Percentiles rank a stretch among this genome's conserved stretches.
These are phyloP conservation scores for Echites panduratus DNA, from an alignment of 257 asterid genomes.

Conservation along the genomic window DNA sequence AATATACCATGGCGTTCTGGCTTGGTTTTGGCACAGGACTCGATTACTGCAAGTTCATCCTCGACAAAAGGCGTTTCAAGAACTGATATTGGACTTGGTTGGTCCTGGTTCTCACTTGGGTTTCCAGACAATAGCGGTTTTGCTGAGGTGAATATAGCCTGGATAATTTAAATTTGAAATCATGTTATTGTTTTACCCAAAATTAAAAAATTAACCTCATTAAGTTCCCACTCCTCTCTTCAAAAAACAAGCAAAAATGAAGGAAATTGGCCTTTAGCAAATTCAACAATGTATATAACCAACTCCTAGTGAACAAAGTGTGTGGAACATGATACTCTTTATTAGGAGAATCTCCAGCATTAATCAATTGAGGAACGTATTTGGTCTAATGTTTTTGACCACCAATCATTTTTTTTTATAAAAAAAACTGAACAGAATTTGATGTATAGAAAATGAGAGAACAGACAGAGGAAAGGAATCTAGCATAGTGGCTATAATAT, in stretches of 20 bases:
- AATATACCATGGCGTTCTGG: conserved; percentile 43
- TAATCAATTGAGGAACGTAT: neutral
- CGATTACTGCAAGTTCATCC: conserved; percentile 35
- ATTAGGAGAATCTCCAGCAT: neutral
- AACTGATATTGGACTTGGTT: conserved; percentile 92
- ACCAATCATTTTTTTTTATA: neutral
- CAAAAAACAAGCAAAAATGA: no score
- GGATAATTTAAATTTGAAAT: conserved; percentile 19
- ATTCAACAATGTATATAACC: neutral
- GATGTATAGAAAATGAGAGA: neutral
- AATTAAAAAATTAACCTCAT: neutral
- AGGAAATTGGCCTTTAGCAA: neutral
- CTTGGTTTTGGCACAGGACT: conserved; percentile 37
- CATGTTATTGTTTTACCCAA: neutral
- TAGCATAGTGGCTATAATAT: neutral
- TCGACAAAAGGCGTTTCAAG: conserved; percentile 67
- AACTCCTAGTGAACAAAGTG: neutral
- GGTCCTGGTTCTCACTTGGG: conserved; percentile 66
- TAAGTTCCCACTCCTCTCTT: neutral
- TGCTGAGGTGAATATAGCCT: conserved; percentile 32
- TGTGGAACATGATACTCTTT: neutral
- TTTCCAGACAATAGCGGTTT: conserved; percentile 37
- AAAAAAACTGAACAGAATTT: neutral
- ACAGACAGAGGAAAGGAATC: neutral
- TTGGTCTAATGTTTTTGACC: neutral